Evolutionary conservation across 257 asterid genomes (phyloP).

Genomic region (Petrea volubilis): DNA sequence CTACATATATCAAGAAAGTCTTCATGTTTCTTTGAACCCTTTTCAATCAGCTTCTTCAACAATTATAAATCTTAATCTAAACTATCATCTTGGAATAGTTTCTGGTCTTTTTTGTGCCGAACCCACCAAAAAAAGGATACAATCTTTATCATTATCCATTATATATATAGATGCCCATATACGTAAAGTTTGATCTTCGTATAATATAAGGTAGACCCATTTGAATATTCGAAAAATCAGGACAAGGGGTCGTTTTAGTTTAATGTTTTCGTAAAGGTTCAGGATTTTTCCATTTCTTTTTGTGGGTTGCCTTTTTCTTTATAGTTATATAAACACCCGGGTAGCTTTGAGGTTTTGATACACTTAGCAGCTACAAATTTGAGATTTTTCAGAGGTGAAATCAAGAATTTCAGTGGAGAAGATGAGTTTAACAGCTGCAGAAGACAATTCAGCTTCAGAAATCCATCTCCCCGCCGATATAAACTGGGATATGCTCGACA

Average conservation of each 20-base stretch:
- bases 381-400: background rate
- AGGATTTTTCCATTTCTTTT: background rate
- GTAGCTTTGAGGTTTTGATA: background rate
- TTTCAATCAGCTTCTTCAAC: background rate
- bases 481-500: constrained; percentile 81
- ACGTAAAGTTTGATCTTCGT: constrained; percentile 3
- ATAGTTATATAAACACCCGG: background rate
- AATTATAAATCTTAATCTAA: background rate
- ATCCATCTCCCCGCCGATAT: constrained; percentile 74
- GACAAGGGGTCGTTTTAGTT: constrained; percentile 24
- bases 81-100: background rate
- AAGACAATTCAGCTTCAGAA: constrained; percentile 62
- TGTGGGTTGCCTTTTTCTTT: background rate
- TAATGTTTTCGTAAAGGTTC: background rate
- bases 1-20: background rate
- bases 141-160: constrained; percentile 4
- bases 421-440: constrained; percentile 60
- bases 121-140: constrained; percentile 34
- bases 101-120: constrained; percentile 33
- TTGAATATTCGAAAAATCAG: constrained; percentile 20
- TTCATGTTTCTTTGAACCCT: background rate
- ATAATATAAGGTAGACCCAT: constrained; percentile 28
- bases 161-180: background rate
- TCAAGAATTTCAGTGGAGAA: constrained; percentile 55
- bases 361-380: background rate